Conservation (phyloP, 2,329 filamentous ascomycete species). For the Cucurbitaria berberidis region DNA sequence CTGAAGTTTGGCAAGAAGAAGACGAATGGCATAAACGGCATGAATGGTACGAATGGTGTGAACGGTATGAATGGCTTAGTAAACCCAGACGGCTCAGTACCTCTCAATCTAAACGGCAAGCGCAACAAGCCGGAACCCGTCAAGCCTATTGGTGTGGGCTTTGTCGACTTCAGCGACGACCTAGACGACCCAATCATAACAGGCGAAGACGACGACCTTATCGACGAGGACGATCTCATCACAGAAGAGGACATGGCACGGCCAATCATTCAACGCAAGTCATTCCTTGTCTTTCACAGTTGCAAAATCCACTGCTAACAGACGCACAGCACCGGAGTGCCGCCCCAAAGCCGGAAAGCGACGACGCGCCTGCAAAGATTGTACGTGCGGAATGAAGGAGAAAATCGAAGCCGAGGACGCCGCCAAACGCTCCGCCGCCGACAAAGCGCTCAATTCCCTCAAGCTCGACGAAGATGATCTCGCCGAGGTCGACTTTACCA, state of each 20-base stretch:
- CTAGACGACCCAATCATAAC: constrained; percentile 60
- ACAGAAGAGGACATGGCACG: constrained; percentile 82
- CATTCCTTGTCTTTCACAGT: not conserved
- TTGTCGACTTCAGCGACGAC: constrained; percentile 70
- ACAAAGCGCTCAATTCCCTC: constrained; percentile 68
- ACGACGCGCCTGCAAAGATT: constrained; percentile 95
- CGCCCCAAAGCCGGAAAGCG: constrained; percentile 86
- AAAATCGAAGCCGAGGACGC: constrained; percentile 85
- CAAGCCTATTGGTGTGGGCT: constrained; percentile 45
- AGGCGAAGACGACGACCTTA: constrained; percentile 78
- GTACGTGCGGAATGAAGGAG: constrained; percentile 89
- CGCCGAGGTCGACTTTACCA: constrained; percentile 92
- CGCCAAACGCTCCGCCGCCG: constrained; percentile 68
- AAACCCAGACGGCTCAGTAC: constrained; percentile 48
- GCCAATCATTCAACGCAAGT: constrained; percentile 81
- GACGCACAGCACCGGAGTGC: constrained; percentile 75
- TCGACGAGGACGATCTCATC: constrained; percentile 88
- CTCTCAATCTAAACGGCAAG: constrained; percentile 50
- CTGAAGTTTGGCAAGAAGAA: constrained; percentile 72
- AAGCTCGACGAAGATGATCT: constrained; percentile 80
- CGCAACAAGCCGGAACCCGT: constrained; percentile 49
- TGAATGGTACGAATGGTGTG: constrained; percentile 23
- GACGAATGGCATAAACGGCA: constrained; percentile 43
- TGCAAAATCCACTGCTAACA: constrained; percentile 12
- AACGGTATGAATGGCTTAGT: constrained; percentile 33